Conservation (phyloP, 768 basidiomycete genomes). For the Dictyophora rubrovolvata region DNA sequence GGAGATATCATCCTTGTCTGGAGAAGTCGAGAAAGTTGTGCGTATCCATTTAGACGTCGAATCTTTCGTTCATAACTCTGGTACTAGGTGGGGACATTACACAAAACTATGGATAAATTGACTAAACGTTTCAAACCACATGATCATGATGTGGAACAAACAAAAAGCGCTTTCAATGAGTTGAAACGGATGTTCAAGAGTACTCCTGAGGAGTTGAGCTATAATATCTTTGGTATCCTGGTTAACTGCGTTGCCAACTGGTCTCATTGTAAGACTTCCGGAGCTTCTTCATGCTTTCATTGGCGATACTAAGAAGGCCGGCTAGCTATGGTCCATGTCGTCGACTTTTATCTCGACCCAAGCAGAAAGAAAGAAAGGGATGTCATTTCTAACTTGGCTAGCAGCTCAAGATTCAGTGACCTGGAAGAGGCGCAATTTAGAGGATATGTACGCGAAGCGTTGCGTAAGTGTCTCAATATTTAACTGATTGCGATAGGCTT, state of each 20-base stretch:
- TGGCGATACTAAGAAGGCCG: not conserved
- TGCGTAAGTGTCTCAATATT: constrained; percentile 39
- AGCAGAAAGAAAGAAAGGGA: constrained; percentile 21
- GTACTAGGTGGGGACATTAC: not conserved
- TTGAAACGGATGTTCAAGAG: constrained; percentile 46
- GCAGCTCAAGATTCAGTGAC: constrained; percentile 22
- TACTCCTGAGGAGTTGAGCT: constrained; percentile 35
- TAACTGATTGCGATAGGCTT: constrained; percentile 1
- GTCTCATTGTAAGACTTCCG: constrained; percentile 41
- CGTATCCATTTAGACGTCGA: not conserved
- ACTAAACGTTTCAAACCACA: not conserved
- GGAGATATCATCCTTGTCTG: constrained; percentile 45
- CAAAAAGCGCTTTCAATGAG: not conserved
- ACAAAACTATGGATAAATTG: not conserved
- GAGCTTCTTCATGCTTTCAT: not conserved
- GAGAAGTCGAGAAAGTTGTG: constrained; percentile 35
- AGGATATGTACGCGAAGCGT: constrained; percentile 57
- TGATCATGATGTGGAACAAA: constrained; percentile 11
- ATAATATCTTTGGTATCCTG: constrained; percentile 64
- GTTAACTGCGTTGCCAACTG: constrained; percentile 60
- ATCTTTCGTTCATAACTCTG: not conserved
- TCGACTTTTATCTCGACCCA: constrained; percentile 55
- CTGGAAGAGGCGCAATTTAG: constrained; percentile 31
- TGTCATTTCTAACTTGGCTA: constrained; percentile 21
- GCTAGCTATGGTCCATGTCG: constrained; percentile 53